Evolutionary conservation across 306 rosid genomes (phyloP).

Genomic region (Elaeagnus macrophylla): DNA sequence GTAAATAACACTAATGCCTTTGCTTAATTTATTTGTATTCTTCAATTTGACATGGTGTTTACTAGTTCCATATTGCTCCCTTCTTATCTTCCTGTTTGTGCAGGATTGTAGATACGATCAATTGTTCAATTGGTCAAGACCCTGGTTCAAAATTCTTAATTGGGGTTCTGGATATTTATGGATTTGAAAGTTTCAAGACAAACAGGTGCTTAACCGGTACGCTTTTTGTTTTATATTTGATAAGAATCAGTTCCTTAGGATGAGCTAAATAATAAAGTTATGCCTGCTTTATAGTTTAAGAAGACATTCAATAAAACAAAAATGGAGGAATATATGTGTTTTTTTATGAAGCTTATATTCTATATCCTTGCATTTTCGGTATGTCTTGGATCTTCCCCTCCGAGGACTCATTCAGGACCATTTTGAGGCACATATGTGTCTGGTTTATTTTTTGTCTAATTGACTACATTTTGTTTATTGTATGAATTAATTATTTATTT

Average conservation of each 20-base stretch:
- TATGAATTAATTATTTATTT: background rate
- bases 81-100: slow-evolving; percentile 23
- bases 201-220: slow-evolving; percentile 74
- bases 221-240: slow-evolving; percentile 35
- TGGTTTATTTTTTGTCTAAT: too few species aligned
- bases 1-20: slow-evolving; percentile 8
- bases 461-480: too few species aligned
- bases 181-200: slow-evolving; percentile 99
- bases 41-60: slow-evolving; percentile 5
- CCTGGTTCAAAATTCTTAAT: slow-evolving; percentile 74
- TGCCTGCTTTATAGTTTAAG: too few species aligned
- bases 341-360: too few species aligned
- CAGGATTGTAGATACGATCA: slow-evolving; percentile 96
- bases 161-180: slow-evolving; percentile 98
- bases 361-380: too few species aligned
- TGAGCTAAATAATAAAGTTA: too few species aligned
- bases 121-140: slow-evolving; percentile 91
- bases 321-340: too few species aligned
- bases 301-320: too few species aligned
- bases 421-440: too few species aligned
- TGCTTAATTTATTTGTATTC: slow-evolving; percentile 1
- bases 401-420: too few species aligned
- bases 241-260: background rate
- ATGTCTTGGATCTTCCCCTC: too few species aligned
- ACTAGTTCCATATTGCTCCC: background rate